Evolutionary conservation across 805 yeast genomes (phyloP), one percentile per base, ranked within the genome.

Genomic region (Candida hungchunana): DNA sequence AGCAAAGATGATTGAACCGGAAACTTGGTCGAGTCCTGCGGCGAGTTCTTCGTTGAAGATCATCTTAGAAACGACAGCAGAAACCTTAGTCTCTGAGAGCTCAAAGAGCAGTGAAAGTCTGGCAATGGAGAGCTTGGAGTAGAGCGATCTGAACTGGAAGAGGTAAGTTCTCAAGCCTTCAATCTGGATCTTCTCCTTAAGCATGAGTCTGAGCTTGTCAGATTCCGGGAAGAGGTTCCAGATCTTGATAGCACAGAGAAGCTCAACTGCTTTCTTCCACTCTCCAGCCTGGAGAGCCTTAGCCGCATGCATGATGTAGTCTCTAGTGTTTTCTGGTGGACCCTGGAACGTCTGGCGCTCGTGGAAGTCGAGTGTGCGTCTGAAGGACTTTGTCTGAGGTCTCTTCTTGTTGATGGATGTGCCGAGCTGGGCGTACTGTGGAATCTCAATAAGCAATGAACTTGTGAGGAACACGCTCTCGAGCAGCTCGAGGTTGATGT

Each of bases 291-390:
- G 85, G 62, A 93, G 76, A 21, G 86, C 77, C 63, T 80, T 80
- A 27, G 97, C 94, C 32, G 97, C 95, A 60, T 84, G 85, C 73
- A 90, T 80, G 51, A 93, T 81, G 63, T 77, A 85, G 62, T 93
- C 99, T 55, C 94, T 82, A 30, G 94, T 84, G 60, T 89, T 86
- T 66, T 93, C 98, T 36, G 97, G 96, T 31, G 98, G 98, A 29
- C 97, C 98, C 45, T 87, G 86, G 72, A 90, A 93, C 39, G 82
- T 82, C 62, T 89, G 96, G 64, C 90, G 82, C 59, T 89, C 96
- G 57, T 85, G 88, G 68, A 82, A 84, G 60, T 93, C 97, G 49
- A 93, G 73, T 60, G 84, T 77, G 59, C 95, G 79, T 64, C 90
- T 82, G 71, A 93, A 88, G 19, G 95, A 85, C 65, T 86, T 89